Evolutionary conservation across 2,329 filamentous ascomycete species (phyloP), one percentile per base, ranked within the genome.

Genomic region (Botrytis tulipae): DNA sequence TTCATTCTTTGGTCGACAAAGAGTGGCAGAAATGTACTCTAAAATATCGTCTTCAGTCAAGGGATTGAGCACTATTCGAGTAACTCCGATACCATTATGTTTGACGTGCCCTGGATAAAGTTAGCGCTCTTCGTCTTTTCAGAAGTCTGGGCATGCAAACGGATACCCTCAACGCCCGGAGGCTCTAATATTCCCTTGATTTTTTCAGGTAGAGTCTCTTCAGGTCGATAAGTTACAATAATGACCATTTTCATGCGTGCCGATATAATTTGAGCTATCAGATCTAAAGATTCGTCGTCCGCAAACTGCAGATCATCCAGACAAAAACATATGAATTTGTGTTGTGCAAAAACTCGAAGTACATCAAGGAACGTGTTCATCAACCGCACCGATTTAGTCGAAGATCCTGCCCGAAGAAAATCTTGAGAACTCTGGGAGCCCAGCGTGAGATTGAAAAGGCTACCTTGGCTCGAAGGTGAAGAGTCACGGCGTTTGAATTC

Each of bases 331-430:
- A 97, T 94, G 78, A 97, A 90, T 78, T 95, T 96, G 80, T 95
- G 91, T 32, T 91, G 87, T 0, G 93, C 92, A 72, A 98, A 90
- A 60, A 97, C 89, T 70, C 93, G 89, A 69, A 98, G 82, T 16
- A 97, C 91, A 77, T 98, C 95, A 63, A 97, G 84, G 78, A 97
- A 95, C 1, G 93, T 95, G 79, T 94, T 95, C 86, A 95, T 93
- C 73, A 97, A 87, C 20, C 93, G 90, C 76, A 93, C 91, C 2
- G 86, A 88, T 80, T 90, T 91, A 18, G 87, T 89, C 8, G 89
- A 86, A 1, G 85, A 82, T 46, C 89, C 88, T 4, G 85, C 83
- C 46, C 89, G 86, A 37, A 91, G 82, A 72, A 90, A 90, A 42
- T 91, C 89, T 70, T 89, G 87, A 0, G 88, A 87, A 62, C 83